A percentile compares a stretch with the other conserved stretches of the same genome.
phyloP scores from a whole-genome alignment of 1,284 basidiomycete genomes.

The Meira nashicola region DNA sequence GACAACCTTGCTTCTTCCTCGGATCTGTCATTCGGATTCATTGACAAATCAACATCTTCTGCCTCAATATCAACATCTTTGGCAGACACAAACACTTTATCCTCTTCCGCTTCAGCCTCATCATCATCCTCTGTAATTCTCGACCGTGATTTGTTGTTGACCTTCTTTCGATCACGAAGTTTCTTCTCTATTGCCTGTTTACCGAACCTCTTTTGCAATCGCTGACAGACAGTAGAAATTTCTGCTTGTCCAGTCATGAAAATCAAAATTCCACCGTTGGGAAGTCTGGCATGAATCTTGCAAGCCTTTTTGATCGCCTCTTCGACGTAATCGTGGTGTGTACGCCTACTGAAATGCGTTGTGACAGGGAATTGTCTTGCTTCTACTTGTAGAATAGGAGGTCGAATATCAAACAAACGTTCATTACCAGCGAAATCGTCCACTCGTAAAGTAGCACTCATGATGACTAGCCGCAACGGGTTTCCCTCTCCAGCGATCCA shows the following conservation, averaged over 20 bases:
- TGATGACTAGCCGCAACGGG: slow-evolving; percentile 89
- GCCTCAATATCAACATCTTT: slow-evolving; percentile 62
- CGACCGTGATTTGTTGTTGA: neutral
- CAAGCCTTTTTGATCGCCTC: slow-evolving; percentile 85
- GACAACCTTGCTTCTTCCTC: slow-evolving; percentile 22
- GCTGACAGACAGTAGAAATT: slow-evolving; percentile 64
- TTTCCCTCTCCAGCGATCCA: slow-evolving; percentile 53
- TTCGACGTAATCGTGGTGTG: slow-evolving; percentile 77
- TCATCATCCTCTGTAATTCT: slow-evolving; percentile 16
- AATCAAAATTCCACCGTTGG: slow-evolving; percentile 67
- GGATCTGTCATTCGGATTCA: slow-evolving; percentile 52
- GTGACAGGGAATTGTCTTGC: slow-evolving; percentile 94
- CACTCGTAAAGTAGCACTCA: slow-evolving; percentile 95
- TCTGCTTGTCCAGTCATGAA: slow-evolving; percentile 76
- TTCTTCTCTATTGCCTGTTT: slow-evolving; percentile 60
- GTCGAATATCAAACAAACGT: slow-evolving; percentile 72
- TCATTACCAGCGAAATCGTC: slow-evolving; percentile 86
- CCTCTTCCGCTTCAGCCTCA: slow-evolving; percentile 25
- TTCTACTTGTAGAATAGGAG: slow-evolving; percentile 82
- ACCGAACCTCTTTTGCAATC: slow-evolving; percentile 74
- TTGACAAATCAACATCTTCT: slow-evolving; percentile 70
- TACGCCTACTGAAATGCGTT: slow-evolving; percentile 84
- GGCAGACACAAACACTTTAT: slow-evolving; percentile 20
- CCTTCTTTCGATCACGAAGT: slow-evolving; percentile 6
- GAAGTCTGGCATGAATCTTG: slow-evolving; percentile 70